Conservation (phyloP, 441 rosid genomes). For the Aquilaria agallochum region DNA sequence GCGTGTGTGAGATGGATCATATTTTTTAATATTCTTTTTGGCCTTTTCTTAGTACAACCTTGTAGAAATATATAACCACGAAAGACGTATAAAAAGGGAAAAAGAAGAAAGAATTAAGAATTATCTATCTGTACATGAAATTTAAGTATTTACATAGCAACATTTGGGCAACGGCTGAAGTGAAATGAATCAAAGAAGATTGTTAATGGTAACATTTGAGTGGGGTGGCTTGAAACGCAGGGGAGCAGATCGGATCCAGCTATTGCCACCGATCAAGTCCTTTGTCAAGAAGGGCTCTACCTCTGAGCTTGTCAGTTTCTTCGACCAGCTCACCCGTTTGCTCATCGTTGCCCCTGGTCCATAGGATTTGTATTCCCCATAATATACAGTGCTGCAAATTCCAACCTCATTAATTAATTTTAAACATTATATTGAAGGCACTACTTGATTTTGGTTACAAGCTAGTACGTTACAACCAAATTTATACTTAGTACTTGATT, state of each 20-base stretch:
- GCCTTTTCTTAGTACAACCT: too few species aligned
- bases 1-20: too few species aligned
- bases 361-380: slow-evolving; percentile 9
- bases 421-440: not conserved
- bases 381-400: slow-evolving; percentile 10
- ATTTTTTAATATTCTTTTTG: too few species aligned
- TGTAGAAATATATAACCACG: too few species aligned
- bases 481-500: too few species aligned
- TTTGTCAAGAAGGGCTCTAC: slow-evolving; percentile 12
- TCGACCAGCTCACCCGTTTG: slow-evolving; percentile 14
- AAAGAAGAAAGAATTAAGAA: too few species aligned
- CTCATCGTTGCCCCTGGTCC: slow-evolving; percentile 14
- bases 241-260: slow-evolving; percentile 12
- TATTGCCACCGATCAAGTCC: slow-evolving; percentile 16
- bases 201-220: not conserved
- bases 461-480: not conserved
- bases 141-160: not conserved
- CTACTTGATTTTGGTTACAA: not conserved
- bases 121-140: too few species aligned
- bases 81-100: too few species aligned
- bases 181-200: not conserved
- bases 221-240: slow-evolving; percentile 4
- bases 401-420: not conserved
- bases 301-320: not conserved
- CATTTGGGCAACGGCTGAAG: too few species aligned